Evolutionary conservation across 306 rosid genomes (phyloP), one percentile per base, ranked within the genome.

Genomic region (Dryas alaskensis): DNA sequence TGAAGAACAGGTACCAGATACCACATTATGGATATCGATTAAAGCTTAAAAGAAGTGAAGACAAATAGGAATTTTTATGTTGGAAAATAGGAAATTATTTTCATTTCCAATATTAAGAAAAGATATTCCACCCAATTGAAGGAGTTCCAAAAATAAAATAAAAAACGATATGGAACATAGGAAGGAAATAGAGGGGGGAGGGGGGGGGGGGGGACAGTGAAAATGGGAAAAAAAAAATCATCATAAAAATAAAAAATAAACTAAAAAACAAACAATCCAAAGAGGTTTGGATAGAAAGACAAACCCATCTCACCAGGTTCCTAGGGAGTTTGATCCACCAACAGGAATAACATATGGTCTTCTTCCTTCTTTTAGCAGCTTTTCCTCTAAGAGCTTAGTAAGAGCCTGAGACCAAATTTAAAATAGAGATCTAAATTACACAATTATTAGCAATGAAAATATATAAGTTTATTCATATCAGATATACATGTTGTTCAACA

Each of bases 281-380:
- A 7, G n/a, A 22, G 43, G 47, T 47, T 69, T 73, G 65, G 65
- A 39, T 57, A 70, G 39, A 66, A 78, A 57, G 74, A 46, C 51
- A 74, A 64, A 44, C 65, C 62, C 61, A 77, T 73, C 89, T 80
- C 81, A 92, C 98, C 99, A 94, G 74, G 96, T 92, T 75, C 96
- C 99, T 9, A 88, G 80, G 49, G 95, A 87, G 79, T 94, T 89
- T 67, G 99, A 94, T 78, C 99, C 97, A 19, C 97, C 99, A 39
- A 87, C 90, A 3, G 99, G 97, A 83, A 94, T 92, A 78, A 89
- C 87, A 73, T 94, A 94, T 37, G 99, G 97, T 72, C 80, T 88
- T 84, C 90, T 89, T 70, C 97, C 99, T 84, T 92, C 92, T n/a
- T 80, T 87, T 43, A 86, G 69, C 83, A 94, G 86, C 81, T 81